A percentile compares a stretch with the other conserved stretches of the same genome.
Conservation (phyloP, 2,329 filamentous ascomycete species). For the Epichloe uncinata region DNA sequence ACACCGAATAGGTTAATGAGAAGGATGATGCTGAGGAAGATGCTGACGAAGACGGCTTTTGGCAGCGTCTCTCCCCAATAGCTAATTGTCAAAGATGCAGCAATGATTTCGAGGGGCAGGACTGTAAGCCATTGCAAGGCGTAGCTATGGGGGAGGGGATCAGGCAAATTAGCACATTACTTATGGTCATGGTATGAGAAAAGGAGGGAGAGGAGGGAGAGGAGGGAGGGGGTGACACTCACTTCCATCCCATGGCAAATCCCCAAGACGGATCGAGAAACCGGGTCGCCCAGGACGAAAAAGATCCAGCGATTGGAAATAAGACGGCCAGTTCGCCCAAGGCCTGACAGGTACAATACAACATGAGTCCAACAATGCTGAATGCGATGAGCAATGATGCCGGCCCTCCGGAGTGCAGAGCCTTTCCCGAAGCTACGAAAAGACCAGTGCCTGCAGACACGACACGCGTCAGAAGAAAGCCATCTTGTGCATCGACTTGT, state of each 20-base stretch:
- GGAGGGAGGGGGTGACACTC: constrained; percentile 12
- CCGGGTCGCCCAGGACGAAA: constrained; percentile 80
- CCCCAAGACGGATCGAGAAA: constrained; percentile 92
- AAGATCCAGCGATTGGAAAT: constrained; percentile 84
- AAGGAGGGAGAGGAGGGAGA: background rate
- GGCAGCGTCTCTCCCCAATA: constrained; percentile 60
- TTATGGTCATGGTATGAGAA: background rate
- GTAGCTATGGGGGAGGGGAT: constrained; percentile 40
- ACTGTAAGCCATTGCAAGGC: constrained; percentile 79
- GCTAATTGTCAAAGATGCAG: constrained; percentile 69
- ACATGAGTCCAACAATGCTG: constrained; percentile 66
- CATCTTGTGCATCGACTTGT: background rate
- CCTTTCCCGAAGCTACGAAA: constrained; percentile 69
- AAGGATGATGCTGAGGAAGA: constrained; percentile 68
- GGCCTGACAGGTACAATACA: constrained; percentile 85
- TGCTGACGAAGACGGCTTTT: constrained; percentile 64
- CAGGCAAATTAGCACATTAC: background rate
- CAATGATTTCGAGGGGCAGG: constrained; percentile 74
- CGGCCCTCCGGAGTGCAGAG: constrained; percentile 60
- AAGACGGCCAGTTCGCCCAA: constrained; percentile 83
- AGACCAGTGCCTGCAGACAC: constrained; percentile 48
- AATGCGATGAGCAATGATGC: constrained; percentile 71
- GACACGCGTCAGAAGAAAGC: background rate
- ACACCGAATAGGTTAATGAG: constrained; percentile 80
- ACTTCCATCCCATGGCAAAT: constrained; percentile 93